These are phyloP conservation scores for Shiraia bambusicola DNA, from an alignment of 2,329 filamentous ascomycete genomes.

Conservation along the genomic window DNA sequence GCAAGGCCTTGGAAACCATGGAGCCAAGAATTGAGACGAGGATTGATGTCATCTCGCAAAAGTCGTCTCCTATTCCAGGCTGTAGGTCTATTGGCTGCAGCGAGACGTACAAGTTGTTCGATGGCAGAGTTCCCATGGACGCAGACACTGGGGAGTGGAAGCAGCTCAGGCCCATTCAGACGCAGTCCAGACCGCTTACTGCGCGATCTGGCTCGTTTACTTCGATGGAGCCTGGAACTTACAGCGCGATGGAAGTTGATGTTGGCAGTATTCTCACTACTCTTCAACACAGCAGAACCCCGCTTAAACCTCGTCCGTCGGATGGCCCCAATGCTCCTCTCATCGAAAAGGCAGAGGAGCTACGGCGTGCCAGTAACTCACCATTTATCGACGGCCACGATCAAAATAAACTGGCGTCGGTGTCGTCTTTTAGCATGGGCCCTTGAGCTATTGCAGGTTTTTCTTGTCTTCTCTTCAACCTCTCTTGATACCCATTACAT, in stretches of 20 bases:
- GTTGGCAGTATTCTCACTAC: constrained; percentile 42
- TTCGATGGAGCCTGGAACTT: constrained; percentile 30
- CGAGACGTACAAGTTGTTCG: constrained; percentile 39
- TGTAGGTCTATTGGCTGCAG: constrained; percentile 40
- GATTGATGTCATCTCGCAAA: constrained; percentile 14
- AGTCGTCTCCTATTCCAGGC: constrained; percentile 11
- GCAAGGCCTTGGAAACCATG: constrained; percentile 24
- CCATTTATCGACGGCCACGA: constrained; percentile 12
- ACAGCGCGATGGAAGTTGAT: constrained; percentile 42
- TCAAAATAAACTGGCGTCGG: constrained; percentile 4
- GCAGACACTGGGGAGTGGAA: constrained; percentile 35
- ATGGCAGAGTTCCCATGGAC: constrained; percentile 37
- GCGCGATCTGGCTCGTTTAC: constrained; percentile 25
- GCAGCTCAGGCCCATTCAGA: constrained; percentile 30
- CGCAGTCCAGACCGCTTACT: constrained; percentile 11
- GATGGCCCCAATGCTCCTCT: constrained; percentile 35
- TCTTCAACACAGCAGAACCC: constrained; percentile 32
- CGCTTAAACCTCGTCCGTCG: constrained; percentile 29
- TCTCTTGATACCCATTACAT: constrained; percentile 19
- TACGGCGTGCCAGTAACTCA: constrained; percentile 25
- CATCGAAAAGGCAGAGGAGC: constrained; percentile 31
- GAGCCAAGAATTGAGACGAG: constrained; percentile 30
- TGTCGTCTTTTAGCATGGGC: constrained; percentile 8
- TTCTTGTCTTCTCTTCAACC: constrained; percentile 7
- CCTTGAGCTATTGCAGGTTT: neutral